phyloP scores from a whole-genome alignment of 441 rosid species.

The Populus hybrid region DNA sequence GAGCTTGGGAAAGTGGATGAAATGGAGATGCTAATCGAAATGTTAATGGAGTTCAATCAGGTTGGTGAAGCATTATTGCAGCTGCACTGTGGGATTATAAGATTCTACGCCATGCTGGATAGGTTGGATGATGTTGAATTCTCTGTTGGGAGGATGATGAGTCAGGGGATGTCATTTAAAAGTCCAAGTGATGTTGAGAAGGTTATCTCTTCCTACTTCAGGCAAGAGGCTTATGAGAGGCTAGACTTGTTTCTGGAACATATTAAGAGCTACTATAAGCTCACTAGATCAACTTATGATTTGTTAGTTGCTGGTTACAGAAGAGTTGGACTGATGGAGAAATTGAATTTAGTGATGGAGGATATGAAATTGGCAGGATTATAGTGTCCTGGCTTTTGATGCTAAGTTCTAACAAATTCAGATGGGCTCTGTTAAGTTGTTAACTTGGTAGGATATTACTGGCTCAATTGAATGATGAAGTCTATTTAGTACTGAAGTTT shows the following conservation, averaged over 20 bases:
- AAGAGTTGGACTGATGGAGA: slow-evolving; percentile 31
- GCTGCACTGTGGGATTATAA: slow-evolving; percentile 32
- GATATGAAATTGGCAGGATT: slow-evolving; percentile 30
- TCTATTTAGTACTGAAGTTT: background rate
- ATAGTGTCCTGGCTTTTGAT: slow-evolving; percentile 6
- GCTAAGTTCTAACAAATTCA: background rate
- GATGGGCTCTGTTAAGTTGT: background rate
- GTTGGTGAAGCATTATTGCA: slow-evolving; percentile 18
- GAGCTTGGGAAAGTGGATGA: slow-evolving; percentile 27
- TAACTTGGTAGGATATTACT: background rate
- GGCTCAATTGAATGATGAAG: background rate
- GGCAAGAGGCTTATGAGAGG: slow-evolving; percentile 41
- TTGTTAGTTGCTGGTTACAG: slow-evolving; percentile 37
- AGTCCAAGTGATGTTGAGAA: slow-evolving; percentile 32
- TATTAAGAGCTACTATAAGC: slow-evolving; percentile 26
- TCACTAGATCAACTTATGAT: slow-evolving; percentile 35
- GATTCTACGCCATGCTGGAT: slow-evolving; percentile 32
- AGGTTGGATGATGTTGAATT: slow-evolving; percentile 42
- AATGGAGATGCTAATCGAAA: slow-evolving; percentile 33
- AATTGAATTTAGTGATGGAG: slow-evolving; percentile 25
- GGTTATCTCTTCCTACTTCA: slow-evolving; percentile 39
- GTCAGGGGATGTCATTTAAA: slow-evolving; percentile 33
- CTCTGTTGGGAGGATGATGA: slow-evolving; percentile 42
- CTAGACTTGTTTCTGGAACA: slow-evolving; percentile 36
- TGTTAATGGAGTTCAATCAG: slow-evolving; percentile 22